Conservation (phyloP, 1,139 yeast genomes). For the Starmera stellimalicola region DNA sequence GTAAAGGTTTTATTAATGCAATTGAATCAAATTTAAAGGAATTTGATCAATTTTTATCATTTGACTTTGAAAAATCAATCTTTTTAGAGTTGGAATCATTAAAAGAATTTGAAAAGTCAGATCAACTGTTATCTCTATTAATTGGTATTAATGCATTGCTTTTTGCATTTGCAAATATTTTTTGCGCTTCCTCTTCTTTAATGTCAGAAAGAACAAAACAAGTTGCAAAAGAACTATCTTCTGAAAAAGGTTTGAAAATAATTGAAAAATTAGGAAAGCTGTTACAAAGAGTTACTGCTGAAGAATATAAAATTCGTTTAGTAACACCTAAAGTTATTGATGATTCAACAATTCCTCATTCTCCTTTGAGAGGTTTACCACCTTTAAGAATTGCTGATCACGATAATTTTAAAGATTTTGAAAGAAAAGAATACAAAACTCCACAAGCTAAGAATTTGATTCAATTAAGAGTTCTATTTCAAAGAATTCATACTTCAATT, state of each 20-base stretch:
- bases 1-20: constrained; percentile 23
- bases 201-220: constrained; percentile 40
- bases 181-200: constrained; percentile 39
- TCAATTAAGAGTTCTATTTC: constrained; percentile 42
- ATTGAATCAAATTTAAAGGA: constrained; percentile 23
- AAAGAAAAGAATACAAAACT: constrained; percentile 32
- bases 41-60: constrained; percentile 27
- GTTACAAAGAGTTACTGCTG: constrained; percentile 41
- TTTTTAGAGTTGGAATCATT: constrained; percentile 5
- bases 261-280: constrained; percentile 33
- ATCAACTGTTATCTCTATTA: constrained; percentile 23
- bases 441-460: constrained; percentile 54
- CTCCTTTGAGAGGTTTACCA: constrained; percentile 22
- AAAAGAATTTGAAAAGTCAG: constrained; percentile 17
- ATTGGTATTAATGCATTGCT: constrained; percentile 33
- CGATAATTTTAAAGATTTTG: constrained; percentile 19
- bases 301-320: constrained; percentile 44
- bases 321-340: constrained; percentile 38
- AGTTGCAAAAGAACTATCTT: constrained; percentile 35
- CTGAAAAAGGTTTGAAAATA: constrained; percentile 26
- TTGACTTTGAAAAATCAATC: background rate
- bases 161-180: constrained; percentile 41
- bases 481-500: constrained; percentile 42
- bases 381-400: constrained; percentile 25
- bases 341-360: constrained; percentile 32